phyloP scores from a whole-genome alignment of 306 rosid species.

The Trifolium subterraneum region DNA sequence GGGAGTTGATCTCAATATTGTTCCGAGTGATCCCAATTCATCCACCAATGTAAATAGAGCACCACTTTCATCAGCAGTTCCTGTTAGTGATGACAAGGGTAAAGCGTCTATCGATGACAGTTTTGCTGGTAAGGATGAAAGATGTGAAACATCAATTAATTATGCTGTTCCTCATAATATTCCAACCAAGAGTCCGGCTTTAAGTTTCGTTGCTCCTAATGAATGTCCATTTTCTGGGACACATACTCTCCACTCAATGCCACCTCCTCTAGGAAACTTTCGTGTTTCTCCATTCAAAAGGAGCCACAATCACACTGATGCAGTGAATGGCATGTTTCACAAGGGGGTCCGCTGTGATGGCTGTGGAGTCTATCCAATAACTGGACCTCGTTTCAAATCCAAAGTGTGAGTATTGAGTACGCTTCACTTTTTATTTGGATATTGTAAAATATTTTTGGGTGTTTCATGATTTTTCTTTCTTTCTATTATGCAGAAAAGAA shows the following conservation, averaged over 20 bases:
- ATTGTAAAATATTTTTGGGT: constrained; percentile 1
- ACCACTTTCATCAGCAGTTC: constrained; percentile 40
- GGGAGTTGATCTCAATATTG: constrained; percentile 65
- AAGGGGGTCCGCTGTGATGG: constrained; percentile 88
- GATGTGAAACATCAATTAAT: constrained; percentile 41
- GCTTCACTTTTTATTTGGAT: constrained; percentile 13
- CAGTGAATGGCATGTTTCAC: constrained; percentile 77
- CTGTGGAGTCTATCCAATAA: constrained; percentile 88
- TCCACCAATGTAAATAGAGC: constrained; percentile 17
- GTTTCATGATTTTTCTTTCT: not conserved
- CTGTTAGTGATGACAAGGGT: constrained; percentile 50
- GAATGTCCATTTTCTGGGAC: constrained; percentile 62
- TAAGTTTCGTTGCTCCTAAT: constrained; percentile 26
- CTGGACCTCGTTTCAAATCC: constrained; percentile 94
- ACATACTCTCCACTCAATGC: constrained; percentile 10
- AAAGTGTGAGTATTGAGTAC: constrained; percentile 75
- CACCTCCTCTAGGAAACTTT: constrained; percentile 17
- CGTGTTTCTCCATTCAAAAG: constrained; percentile 53
- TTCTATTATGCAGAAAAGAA: constrained; percentile 63
- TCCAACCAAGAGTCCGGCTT: constrained; percentile 28
- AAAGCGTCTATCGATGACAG: constrained; percentile 28
- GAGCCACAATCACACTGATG: constrained; percentile 51
- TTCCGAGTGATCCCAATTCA: constrained; percentile 47
- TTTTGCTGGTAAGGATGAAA: constrained; percentile 33
- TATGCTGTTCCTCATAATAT: constrained; percentile 32